Evolutionary conservation across 108 stramenopile genomes (phyloP).

Genomic region (Conticribra weissflogii): DNA sequence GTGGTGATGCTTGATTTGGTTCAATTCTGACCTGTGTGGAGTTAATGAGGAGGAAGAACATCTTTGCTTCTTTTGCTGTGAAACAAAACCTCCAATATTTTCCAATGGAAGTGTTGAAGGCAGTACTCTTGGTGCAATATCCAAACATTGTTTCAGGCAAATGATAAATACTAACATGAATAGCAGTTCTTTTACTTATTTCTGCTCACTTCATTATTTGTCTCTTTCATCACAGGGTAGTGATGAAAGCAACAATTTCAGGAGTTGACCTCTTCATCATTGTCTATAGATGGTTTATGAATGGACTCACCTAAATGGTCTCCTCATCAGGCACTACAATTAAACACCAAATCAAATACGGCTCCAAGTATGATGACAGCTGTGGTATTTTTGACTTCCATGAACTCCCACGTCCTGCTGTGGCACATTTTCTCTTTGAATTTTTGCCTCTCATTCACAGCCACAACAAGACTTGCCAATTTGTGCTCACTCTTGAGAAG

Average conservation of each 20-base stretch:
- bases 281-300: slow-evolving; percentile 12
- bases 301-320: slow-evolving; percentile 1
- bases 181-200: too few species aligned
- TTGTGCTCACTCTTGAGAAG: slow-evolving; percentile 27
- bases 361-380: slow-evolving; percentile 6
- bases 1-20: slow-evolving; percentile 30
- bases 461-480: slow-evolving; percentile 35
- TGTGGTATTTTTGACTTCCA: neutral
- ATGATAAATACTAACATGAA: too few species aligned
- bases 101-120: slow-evolving; percentile 7
- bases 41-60: slow-evolving; percentile 1
- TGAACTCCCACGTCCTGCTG: slow-evolving; percentile 6
- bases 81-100: slow-evolving; percentile 9
- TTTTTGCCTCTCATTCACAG: slow-evolving; percentile 19
- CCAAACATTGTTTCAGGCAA: slow-evolving; percentile 4
- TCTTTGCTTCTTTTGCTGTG: slow-evolving; percentile 7
- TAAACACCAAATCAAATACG: slow-evolving; percentile 2
- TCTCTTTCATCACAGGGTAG: too few species aligned
- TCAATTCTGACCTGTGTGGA: slow-evolving; percentile 4
- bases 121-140: neutral
- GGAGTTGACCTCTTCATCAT: slow-evolving; percentile 21
- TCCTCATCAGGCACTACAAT: slow-evolving; percentile 15
- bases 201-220: too few species aligned
- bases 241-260: slow-evolving; percentile 14
- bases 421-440: slow-evolving; percentile 12